Evolutionary conservation across 345 rosid species (phyloP).

Genomic region (Noccaea bulbosa): DNA sequence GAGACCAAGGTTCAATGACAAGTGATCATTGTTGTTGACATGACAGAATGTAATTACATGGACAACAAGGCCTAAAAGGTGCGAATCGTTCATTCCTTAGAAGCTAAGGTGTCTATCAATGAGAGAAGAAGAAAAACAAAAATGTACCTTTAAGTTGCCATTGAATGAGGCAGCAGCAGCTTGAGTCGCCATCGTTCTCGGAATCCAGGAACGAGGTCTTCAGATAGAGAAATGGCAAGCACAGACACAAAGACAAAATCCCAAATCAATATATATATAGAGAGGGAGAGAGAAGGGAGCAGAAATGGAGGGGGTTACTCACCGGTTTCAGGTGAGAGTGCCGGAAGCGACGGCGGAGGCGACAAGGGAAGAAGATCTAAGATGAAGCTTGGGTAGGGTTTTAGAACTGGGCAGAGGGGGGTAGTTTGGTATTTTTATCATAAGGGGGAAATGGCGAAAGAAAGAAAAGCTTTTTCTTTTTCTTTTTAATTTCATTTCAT

Average conservation of each 20-base stretch:
- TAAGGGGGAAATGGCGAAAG: background rate
- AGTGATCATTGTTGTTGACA: background rate
- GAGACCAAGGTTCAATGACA: background rate
- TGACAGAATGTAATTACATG: background rate
- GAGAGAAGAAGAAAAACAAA: background rate
- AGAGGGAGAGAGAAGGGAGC: background rate
- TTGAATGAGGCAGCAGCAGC: conserved; percentile 44
- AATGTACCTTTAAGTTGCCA: conserved; percentile 40
- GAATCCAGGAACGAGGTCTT: background rate
- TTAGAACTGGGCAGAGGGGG: conserved; percentile 24
- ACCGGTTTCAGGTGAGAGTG: conserved; percentile 32
- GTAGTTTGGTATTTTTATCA: conserved; percentile 6
- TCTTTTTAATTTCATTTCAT: no score
- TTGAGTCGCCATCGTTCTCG: conserved; percentile 39
- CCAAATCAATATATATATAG: background rate
- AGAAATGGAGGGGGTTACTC: background rate
- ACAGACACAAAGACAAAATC: background rate
- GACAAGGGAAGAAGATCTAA: conserved; percentile 23
- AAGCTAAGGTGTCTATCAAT: background rate
- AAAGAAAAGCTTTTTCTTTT: no score
- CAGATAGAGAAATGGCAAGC: background rate
- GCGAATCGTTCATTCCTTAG: background rate
- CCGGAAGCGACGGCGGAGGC: conserved; percentile 19
- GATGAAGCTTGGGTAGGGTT: conserved; percentile 7
- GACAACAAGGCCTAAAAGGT: background rate